phyloP scores from a whole-genome alignment of 75 land plant genomes.

The Larix kaempferi region DNA sequence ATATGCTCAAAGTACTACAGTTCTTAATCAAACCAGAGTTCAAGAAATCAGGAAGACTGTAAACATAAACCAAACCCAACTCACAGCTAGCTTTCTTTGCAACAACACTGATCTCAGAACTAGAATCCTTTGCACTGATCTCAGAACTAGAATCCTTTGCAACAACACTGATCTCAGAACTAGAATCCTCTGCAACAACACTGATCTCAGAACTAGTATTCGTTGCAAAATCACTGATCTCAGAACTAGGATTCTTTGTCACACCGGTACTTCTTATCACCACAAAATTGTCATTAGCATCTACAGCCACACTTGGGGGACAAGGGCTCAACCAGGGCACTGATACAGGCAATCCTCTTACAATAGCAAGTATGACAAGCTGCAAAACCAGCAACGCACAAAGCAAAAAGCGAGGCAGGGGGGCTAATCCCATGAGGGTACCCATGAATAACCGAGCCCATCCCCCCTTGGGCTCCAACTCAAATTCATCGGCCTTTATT shows the following conservation, averaged over 20 bases:
- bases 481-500: background rate
- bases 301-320: background rate
- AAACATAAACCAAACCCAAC: conserved; percentile 58
- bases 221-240: background rate
- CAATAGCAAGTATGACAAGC: background rate
- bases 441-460: conserved; percentile 2
- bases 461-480: background rate
- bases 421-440: background rate
- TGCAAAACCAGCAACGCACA: background rate
- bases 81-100: conserved; percentile 12
- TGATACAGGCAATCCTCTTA: conserved; percentile 1
- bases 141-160: conserved; percentile 10
- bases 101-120: conserved; percentile 6
- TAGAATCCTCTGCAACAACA: background rate
- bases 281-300: background rate
- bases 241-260: too few relatives aligned
- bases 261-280: background rate
- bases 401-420: background rate
- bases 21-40: conserved; percentile 43
- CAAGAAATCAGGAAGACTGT: conserved; percentile 64
- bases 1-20: conserved; percentile 40
- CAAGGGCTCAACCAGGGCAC: background rate
- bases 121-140: background rate
- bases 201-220: conserved; percentile 5
- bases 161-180: conserved; percentile 6